Evolutionary conservation across 192 early-diverging fungal species (phyloP).

Genomic region (Mortierella alpina): DNA sequence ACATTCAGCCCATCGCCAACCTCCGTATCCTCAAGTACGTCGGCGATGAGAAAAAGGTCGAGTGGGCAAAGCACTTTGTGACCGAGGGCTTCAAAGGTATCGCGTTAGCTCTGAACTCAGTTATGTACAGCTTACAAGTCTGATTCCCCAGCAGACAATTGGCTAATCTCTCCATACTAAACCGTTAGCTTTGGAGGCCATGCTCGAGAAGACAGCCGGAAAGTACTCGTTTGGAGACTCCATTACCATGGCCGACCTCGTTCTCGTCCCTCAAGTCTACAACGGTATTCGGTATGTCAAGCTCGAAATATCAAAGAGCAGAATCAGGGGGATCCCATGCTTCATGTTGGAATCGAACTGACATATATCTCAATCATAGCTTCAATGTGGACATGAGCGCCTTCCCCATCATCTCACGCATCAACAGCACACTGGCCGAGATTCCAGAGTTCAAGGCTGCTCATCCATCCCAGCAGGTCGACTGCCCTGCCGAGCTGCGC

Average conservation of each 20-base stretch:
- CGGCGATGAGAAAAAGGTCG: conserved; percentile 61
- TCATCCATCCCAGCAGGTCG: conserved; percentile 71
- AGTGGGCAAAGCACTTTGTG: conserved; percentile 73
- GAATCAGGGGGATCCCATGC: background rate
- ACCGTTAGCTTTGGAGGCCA: conserved; percentile 67
- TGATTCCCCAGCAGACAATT: background rate
- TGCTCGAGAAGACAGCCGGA: conserved; percentile 72
- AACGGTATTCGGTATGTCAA: conserved; percentile 76
- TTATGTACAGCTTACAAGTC: background rate
- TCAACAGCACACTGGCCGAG: conserved; percentile 64
- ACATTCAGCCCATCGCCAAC: conserved; percentile 93
- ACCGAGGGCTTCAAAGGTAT: conserved; percentile 71
- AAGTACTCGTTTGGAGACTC: conserved; percentile 83
- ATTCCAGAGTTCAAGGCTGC: conserved; percentile 75
- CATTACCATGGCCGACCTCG: conserved; percentile 87
- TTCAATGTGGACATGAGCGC: conserved; percentile 75
- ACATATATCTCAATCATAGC: conserved; percentile 30
- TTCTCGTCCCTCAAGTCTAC: conserved; percentile 80
- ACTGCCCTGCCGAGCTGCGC: conserved; percentile 70
- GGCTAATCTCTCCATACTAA: background rate
- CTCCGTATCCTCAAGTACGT: conserved; percentile 74
- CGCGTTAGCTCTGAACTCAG: background rate
- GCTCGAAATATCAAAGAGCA: background rate
- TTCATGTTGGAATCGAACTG: background rate
- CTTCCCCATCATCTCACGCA: conserved; percentile 75